Conservation (phyloP, 192 early-diverging fungal species). For the Backusella liffmaniae region DNA sequence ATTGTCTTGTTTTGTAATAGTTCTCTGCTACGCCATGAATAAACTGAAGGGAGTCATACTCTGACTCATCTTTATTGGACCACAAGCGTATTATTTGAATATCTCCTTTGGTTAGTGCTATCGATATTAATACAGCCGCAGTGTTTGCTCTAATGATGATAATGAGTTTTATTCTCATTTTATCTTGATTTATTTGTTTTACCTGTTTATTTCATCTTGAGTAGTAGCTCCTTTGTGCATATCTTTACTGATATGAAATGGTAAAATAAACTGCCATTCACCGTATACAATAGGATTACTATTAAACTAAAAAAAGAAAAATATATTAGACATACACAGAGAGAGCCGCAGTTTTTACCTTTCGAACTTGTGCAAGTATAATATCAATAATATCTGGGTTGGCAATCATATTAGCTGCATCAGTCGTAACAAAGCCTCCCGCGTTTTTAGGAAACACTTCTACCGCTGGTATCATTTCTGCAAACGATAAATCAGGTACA, state of each 20-base stretch:
- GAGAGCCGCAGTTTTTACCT: background rate
- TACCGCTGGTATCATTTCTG: background rate
- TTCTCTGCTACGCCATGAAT: background rate
- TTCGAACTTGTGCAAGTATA: background rate
- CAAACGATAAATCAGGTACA: background rate
- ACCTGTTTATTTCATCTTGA: background rate
- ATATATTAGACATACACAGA: background rate
- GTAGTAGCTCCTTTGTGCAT: background rate
- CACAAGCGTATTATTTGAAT: background rate
- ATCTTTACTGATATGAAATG: background rate
- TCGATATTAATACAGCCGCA: background rate
- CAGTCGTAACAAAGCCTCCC: conserved; percentile 6
- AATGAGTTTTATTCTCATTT: background rate
- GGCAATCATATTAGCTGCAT: background rate
- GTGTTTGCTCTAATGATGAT: background rate
- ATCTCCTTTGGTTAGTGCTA: background rate
- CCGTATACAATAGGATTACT: background rate
- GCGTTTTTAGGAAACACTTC: conserved; percentile 1
- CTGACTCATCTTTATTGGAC: background rate
- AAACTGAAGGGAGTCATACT: background rate
- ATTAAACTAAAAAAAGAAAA: background rate
- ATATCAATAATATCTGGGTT: background rate
- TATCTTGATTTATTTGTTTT: background rate
- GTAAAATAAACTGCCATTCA: conserved; percentile 10
- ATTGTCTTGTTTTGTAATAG: background rate